Evolutionary conservation across 345 rosid genomes (phyloP).

Genomic region (Melaleuca alternifolia): DNA sequence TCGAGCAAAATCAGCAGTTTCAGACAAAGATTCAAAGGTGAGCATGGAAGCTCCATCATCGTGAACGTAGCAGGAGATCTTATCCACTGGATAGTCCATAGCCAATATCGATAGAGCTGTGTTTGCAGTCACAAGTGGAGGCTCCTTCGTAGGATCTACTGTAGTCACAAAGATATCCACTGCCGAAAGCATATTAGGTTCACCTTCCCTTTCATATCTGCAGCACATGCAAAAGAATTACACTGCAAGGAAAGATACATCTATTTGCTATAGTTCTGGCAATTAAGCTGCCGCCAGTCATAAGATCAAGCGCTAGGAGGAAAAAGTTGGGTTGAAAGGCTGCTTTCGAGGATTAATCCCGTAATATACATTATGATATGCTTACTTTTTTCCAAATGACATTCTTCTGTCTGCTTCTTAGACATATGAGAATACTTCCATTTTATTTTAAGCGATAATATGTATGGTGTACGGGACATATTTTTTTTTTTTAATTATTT

Average conservation of each 20-base stretch:
- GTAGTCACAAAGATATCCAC: constrained; percentile 94
- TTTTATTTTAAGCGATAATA: neutral
- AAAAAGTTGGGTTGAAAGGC: neutral
- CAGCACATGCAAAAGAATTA: neutral
- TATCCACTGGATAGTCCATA: constrained; percentile 90
- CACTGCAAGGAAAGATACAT: neutral
- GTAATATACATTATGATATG: neutral
- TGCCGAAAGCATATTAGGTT: constrained; percentile 74
- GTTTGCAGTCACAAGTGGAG: constrained; percentile 90
- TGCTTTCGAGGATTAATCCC: neutral
- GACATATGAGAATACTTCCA: neutral
- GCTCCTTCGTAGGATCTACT: constrained; percentile 98
- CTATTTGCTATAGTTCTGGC: neutral
- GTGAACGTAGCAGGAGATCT: constrained; percentile 88
- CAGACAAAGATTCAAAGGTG: constrained; percentile 76
- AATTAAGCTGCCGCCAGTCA: neutral
- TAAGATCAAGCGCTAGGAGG: neutral
- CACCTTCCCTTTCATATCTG: constrained; percentile 88
- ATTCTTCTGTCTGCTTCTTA: neutral
- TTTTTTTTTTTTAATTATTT: neutral
- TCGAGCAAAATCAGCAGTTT: constrained; percentile 73
- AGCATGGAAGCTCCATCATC: constrained; percentile 98
- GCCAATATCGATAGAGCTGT: constrained; percentile 87
- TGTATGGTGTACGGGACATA: neutral
- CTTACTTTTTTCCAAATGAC: neutral